Base-by-base conservation (phyloP, 2,329 filamentous ascomycete species). In the Verticillium albo-atrum region DNA sequence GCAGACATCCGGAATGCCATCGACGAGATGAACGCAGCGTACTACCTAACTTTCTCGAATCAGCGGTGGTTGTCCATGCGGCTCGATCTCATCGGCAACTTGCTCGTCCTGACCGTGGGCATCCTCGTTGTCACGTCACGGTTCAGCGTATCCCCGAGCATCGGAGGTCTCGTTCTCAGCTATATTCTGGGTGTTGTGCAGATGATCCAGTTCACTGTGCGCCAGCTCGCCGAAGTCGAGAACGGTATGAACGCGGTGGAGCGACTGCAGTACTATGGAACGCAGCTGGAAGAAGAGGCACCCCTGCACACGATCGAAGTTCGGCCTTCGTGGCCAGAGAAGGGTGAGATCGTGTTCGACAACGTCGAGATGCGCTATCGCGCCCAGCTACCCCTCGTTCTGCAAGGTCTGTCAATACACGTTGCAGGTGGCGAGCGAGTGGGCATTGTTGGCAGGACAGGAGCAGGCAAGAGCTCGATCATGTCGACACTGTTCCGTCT, bases 201-300 rank as follows among this genome's bases (percentile, higher is more conserved):
- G 73, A 92, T 97, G 89, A 89, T 98, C 64, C 94, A 97, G 71
- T 97, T 97, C 74, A 94, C 92, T 1, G 91, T 98, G 20, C 86
- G 95, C 20, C 94, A 98, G 74, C 82, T 97, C 7, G 94, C 94
- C 27, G 94, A 97, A 73, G 92, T 98, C 9, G 94, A 98, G 74
- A 98, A 97, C 75, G 92, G 93, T 70, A 98, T 98, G 94, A 98
- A 97, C 72, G 89, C 93, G 0, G 95, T 96, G 0, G 94, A 98
- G 75, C 89, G 95, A 55, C 81, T 98, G 34, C 87, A 92, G 71
- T 92, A 96, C 77, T 98, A 98, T 71, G 93, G 91, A 58, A 91
- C 86, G 1, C 76, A 91, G 66, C 83, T 99, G 4, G 92, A 96
- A 63, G 89, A 97, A 70, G 95, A 98, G 73, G 91, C 94, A 0